Evolutionary conservation across 805 yeast genomes (phyloP), one percentile per base, ranked within the genome.

Genomic region (Yamadazyma paraphyllophila): DNA sequence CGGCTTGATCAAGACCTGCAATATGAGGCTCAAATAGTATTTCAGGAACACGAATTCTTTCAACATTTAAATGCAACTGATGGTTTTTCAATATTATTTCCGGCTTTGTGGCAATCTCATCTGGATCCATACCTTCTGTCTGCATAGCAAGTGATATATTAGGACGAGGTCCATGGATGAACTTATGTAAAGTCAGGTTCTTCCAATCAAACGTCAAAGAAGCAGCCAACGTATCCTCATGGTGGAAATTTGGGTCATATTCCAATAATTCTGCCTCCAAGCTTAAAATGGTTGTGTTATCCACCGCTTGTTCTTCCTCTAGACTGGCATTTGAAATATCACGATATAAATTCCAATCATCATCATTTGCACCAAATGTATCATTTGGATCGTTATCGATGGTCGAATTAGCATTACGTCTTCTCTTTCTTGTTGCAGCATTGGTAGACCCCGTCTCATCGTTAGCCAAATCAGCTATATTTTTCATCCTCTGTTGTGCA

Each of bases 1-100:
- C 98, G 0, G 97, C 96, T 66, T 91, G 98, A 63, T 94, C 99
- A 16, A 90, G 72, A 16, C 99, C 99, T 0, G 95, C 96, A 50
- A 94, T 89, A 7, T 84, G 78, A 6, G 99, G 99, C 62, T 92
- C 94, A 65, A 94, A 90, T 39, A 90, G 60, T 2, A 91, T 83
- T 65, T 94, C 99, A 0, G 98, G 97, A 2, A 92, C 88, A 46
- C 95, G 77, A 25, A 92, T 85, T 48, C 99, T 76, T 66, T 94
- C 99, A 35, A 92, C 76, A 62, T 92, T 95, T 37, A 94, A 56
- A 68, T 91, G 96, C 45, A 95, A 73, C 67, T 94, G 98, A 65
- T 91, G 96, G 50, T 83, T 85, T 55, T 91, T 89, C 53, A 84
- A 89, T n/a, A 81, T 77, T 44, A 86, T 81, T 54, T 88, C 96